Conservation (phyloP, 2,329 filamentous ascomycete genomes). For the Karstenula rhodostoma region DNA sequence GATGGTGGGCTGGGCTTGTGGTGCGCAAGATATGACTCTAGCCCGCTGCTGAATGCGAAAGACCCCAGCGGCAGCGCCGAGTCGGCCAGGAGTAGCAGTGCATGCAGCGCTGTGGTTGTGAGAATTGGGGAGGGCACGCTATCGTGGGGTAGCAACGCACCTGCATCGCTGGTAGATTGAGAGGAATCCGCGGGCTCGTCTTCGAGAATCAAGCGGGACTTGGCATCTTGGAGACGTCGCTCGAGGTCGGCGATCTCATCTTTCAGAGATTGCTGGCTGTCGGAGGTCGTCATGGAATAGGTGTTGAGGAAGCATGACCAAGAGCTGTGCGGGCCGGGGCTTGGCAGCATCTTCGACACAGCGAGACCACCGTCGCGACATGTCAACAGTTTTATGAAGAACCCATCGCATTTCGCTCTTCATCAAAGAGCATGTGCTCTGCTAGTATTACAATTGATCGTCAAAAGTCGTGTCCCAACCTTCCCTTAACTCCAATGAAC, state of each 20-base stretch:
- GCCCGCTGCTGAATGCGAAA: slow-evolving; percentile 85
- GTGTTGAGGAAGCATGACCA: slow-evolving; percentile 20
- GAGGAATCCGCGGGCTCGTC: slow-evolving; percentile 16
- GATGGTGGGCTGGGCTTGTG: slow-evolving; percentile 49
- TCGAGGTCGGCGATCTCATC: slow-evolving; percentile 69
- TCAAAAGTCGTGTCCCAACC: background rate
- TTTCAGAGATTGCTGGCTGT: slow-evolving; percentile 41
- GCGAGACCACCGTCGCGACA: background rate
- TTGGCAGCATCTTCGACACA: slow-evolving; percentile 22
- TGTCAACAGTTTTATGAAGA: background rate
- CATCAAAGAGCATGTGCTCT: background rate
- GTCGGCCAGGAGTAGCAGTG: slow-evolving; percentile 79
- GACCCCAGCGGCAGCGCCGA: slow-evolving; percentile 83
- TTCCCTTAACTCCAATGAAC: background rate
- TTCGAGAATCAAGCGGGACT: slow-evolving; percentile 55
- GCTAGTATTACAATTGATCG: slow-evolving; percentile 7
- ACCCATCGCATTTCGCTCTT: background rate
- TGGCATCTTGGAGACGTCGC: slow-evolving; percentile 56
- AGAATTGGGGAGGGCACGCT: slow-evolving; percentile 3
- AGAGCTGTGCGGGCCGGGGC: slow-evolving; percentile 21
- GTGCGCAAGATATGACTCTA: slow-evolving; percentile 84
- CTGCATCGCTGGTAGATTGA: slow-evolving; percentile 25
- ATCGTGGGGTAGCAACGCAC: slow-evolving; percentile 19
- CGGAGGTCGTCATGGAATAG: slow-evolving; percentile 36
- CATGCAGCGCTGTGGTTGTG: slow-evolving; percentile 61